Conservation (phyloP, 1,284 basidiomycete genomes). For the Cryptococcus jaspeensis region DNA sequence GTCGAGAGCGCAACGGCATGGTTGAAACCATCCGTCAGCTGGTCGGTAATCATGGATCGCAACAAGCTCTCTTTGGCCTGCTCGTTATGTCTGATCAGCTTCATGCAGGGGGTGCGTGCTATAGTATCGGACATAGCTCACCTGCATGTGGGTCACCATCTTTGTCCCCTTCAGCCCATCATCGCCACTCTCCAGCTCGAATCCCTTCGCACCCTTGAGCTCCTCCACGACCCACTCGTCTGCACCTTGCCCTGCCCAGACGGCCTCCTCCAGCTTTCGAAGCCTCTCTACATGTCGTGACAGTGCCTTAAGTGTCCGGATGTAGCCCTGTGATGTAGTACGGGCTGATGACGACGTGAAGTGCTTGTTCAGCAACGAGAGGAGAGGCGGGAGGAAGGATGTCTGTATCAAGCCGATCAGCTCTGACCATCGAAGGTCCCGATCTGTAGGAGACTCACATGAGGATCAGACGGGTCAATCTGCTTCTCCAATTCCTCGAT, state of each 20-base stretch:
- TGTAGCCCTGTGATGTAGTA: conserved; percentile 16
- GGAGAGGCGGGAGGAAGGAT: conserved; percentile 35
- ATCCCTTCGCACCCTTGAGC: conserved; percentile 8
- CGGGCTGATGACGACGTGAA: conserved; percentile 20
- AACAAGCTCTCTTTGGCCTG: conserved; percentile 19
- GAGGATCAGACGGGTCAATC: conserved; percentile 20
- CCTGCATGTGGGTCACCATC: conserved; percentile 16
- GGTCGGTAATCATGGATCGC: conserved; percentile 24
- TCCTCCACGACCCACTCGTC: conserved; percentile 25
- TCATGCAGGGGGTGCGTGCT: too few species aligned
- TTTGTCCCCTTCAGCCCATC: conserved; percentile 21
- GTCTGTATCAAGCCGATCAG: conserved; percentile 14
- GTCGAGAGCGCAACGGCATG: conserved; percentile 19
- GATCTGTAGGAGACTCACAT: conserved; percentile 14
- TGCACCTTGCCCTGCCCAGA: conserved; percentile 33
- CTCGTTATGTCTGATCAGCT: too few species aligned
- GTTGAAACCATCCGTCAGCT: conserved; percentile 29
- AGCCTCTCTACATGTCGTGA: conserved; percentile 15
- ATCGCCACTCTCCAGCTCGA: conserved; percentile 10
- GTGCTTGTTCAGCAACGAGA: conserved; percentile 23
- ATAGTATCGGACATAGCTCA: conserved; percentile 4
- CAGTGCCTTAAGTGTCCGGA: conserved; percentile 19
- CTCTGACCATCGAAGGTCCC: too few species aligned
- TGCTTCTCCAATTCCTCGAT: conserved; percentile 19
- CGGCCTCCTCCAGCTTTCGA: conserved; percentile 29